A percentile compares a stretch with the other conserved stretches of the same genome.
Conservation (phyloP, 441 rosid species). For the Euphorbia schlechtendalii region DNA sequence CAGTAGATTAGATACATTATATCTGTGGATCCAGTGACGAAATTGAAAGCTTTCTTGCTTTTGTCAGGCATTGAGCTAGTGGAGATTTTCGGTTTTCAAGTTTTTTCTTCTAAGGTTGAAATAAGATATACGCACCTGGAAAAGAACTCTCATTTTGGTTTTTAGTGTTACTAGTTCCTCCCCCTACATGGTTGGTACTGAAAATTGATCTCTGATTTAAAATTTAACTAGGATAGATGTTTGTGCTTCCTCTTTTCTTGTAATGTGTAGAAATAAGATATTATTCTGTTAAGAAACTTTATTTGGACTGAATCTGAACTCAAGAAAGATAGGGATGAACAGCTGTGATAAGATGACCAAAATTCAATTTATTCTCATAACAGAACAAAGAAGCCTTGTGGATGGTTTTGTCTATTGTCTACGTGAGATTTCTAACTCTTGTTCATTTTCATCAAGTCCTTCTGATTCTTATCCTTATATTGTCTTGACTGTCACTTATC, state of each 20-base stretch:
- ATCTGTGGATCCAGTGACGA: background rate
- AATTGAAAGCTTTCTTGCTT: slow-evolving; percentile 1
- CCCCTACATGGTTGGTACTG: background rate
- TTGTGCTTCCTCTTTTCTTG: too few species aligned
- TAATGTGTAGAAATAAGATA: background rate
- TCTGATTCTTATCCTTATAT: too few species aligned
- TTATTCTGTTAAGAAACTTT: background rate
- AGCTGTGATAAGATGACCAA: background rate
- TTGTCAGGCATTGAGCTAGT: background rate
- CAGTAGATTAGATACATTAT: background rate
- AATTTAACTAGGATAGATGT: background rate
- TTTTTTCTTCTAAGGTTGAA: background rate
- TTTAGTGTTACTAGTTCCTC: background rate
- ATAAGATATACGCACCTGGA: background rate
- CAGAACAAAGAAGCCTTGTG: background rate
- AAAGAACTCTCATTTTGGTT: background rate
- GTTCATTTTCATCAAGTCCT: too few species aligned
- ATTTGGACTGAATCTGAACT: background rate
- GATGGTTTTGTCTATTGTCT: too few species aligned
- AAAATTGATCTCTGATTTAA: background rate
- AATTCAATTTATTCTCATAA: background rate
- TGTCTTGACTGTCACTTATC: too few species aligned
- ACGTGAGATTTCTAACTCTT: too few species aligned
- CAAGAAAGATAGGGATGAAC: background rate
- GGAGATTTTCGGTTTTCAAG: background rate